Evolutionary conservation across 257 asterid species (phyloP).

Genomic region (Pogostemon cablin): DNA sequence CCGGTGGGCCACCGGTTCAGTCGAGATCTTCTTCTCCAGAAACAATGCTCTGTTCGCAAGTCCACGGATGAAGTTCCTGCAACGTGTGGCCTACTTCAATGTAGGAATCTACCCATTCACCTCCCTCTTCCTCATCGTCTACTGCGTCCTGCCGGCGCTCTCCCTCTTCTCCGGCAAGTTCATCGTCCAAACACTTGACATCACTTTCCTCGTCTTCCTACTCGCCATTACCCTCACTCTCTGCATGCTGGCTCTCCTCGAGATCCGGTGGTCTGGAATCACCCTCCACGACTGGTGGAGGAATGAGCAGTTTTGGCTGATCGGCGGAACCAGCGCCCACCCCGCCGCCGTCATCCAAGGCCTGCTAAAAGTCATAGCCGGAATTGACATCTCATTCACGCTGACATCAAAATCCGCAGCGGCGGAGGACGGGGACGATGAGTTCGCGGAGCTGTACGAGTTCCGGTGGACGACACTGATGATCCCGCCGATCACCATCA

Average conservation of each 20-base stretch:
- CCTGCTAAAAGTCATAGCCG: slow-evolving; percentile 78
- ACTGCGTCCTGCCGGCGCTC: slow-evolving; percentile 80
- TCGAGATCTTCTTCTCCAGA: slow-evolving; percentile 85
- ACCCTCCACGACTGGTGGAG: slow-evolving; percentile 96
- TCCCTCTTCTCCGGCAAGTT: slow-evolving; percentile 87
- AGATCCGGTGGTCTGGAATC: slow-evolving; percentile 87
- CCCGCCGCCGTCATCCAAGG: slow-evolving; percentile 93
- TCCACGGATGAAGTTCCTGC: slow-evolving; percentile 81
- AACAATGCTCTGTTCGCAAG: slow-evolving; percentile 82
- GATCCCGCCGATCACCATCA: slow-evolving; percentile 85
- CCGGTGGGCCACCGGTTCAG: slow-evolving; percentile 97
- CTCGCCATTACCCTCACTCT: slow-evolving; percentile 64
- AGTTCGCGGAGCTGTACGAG: slow-evolving; percentile 80
- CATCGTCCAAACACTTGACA: slow-evolving; percentile 74
- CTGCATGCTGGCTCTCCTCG: slow-evolving; percentile 76
- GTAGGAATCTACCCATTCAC: slow-evolving; percentile 93
- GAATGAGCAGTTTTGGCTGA: slow-evolving; percentile 94
- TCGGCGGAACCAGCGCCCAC: slow-evolving; percentile 94
- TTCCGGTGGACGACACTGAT: slow-evolving; percentile 79
- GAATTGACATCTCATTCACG: slow-evolving; percentile 82
- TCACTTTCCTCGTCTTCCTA: slow-evolving; percentile 61
- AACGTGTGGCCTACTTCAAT: slow-evolving; percentile 83
- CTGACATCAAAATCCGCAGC: slow-evolving; percentile 75
- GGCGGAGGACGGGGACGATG: slow-evolving; percentile 74
- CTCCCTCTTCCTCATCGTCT: slow-evolving; percentile 74